phyloP scores from a whole-genome alignment of 1,139 yeast genomes.

The Scheffersomyces cryptocercus region DNA sequence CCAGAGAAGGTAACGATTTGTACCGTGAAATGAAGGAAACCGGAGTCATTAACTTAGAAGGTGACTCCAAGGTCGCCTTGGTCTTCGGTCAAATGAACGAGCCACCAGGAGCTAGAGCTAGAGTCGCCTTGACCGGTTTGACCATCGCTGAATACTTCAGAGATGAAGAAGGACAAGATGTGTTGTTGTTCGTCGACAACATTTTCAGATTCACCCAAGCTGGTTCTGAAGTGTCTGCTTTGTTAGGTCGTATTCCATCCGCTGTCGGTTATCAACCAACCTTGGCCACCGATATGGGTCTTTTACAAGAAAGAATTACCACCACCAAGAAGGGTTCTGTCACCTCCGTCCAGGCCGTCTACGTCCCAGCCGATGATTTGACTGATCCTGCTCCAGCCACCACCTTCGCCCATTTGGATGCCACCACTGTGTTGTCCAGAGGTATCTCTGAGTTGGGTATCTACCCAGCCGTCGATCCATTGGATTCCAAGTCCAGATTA shows the following conservation, averaged over 20 bases:
- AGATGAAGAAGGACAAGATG: slow-evolving; percentile 99
- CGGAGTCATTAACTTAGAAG: slow-evolving; percentile 99
- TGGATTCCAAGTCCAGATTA: slow-evolving; percentile 98
- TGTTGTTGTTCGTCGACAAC: slow-evolving; percentile 98
- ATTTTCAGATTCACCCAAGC: slow-evolving; percentile 99
- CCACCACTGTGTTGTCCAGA: slow-evolving; percentile 99
- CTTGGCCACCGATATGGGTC: slow-evolving; percentile 99
- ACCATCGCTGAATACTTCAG: slow-evolving; percentile 99
- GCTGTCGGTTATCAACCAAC: slow-evolving; percentile 99
- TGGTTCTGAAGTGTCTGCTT: slow-evolving; percentile 99
- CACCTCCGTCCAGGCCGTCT: slow-evolving; percentile 99
- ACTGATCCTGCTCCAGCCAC: slow-evolving; percentile 99
- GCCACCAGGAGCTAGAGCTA: slow-evolving; percentile 99
- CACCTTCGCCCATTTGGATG: slow-evolving; percentile 99
- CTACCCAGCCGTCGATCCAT: slow-evolving; percentile 99
- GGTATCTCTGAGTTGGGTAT: slow-evolving; percentile 99
- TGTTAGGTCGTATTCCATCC: slow-evolving; percentile 99
- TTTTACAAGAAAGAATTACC: slow-evolving; percentile 99
- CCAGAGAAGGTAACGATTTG: slow-evolving; percentile 99
- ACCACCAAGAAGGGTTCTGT: slow-evolving; percentile 99
- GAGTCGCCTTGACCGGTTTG: slow-evolving; percentile 99
- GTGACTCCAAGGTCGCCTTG: slow-evolving; percentile 99
- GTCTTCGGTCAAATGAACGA: slow-evolving; percentile 99
- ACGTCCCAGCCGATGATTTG: slow-evolving; percentile 99
- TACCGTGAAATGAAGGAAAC: slow-evolving; percentile 99